phyloP scores from a whole-genome alignment of 176 grass and related monocot species.

The Musa beccarii region DNA sequence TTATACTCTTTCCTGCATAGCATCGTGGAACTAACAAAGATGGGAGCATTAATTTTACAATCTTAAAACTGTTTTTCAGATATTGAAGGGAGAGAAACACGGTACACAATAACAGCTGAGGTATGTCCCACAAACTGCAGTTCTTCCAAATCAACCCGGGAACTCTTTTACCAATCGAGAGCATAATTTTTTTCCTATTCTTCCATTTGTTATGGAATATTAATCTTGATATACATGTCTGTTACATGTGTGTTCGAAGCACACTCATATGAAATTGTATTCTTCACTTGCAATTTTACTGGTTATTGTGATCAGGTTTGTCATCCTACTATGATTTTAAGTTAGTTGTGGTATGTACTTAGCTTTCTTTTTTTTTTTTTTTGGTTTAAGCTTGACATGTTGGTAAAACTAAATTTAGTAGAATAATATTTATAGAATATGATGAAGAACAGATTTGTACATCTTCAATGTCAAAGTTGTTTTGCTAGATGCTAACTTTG shows the following conservation, averaged over 20 bases:
- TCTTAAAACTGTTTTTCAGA: neutral
- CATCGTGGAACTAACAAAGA: too few species aligned
- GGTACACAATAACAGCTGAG: conserved; percentile 8
- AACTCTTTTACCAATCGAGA: neutral
- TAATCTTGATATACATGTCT: neutral
- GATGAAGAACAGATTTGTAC: too few species aligned
- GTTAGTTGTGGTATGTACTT: too few species aligned
- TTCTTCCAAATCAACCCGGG: neutral
- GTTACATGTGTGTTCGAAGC: neutral
- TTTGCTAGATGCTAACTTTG: too few species aligned
- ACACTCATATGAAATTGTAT: neutral
- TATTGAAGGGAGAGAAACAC: conserved; percentile 5
- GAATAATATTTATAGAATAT: too few species aligned
- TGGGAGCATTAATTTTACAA: neutral
- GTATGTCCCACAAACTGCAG: neutral
- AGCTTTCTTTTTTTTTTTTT: too few species aligned
- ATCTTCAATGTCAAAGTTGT: too few species aligned
- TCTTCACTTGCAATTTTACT: neutral
- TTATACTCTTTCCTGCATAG: too few species aligned
- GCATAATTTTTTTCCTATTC: neutral
- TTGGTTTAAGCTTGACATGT: too few species aligned
- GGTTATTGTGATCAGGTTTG: neutral
- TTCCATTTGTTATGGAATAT: neutral
- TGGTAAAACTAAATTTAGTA: too few species aligned
- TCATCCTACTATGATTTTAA: too few species aligned